Percentiles rank a stretch among this genome's conserved stretches.
phyloP scores from a whole-genome alignment of 352 stramenopile genomes.

The Phytophthora hibernalis region DNA sequence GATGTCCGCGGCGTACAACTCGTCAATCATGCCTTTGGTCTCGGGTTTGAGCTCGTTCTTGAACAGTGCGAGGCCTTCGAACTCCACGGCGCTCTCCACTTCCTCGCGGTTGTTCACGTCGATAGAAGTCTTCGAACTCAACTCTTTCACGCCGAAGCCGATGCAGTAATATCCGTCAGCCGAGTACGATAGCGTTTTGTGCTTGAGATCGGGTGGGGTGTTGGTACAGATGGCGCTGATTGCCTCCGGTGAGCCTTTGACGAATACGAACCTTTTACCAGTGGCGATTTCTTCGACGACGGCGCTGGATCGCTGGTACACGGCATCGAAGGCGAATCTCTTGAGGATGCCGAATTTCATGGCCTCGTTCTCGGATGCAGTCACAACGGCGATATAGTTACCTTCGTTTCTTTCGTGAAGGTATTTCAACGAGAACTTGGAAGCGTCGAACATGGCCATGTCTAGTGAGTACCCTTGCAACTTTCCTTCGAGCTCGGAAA shows the following conservation, averaged over 20 bases:
- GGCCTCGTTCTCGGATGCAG: not conserved
- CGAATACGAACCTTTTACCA: constrained; percentile 46
- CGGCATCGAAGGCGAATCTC: constrained; percentile 58
- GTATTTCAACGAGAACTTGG: constrained; percentile 35
- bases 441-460: constrained; percentile 56
- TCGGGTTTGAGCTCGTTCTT: constrained; percentile 86
- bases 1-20: constrained; percentile 72
- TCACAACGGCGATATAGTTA: constrained; percentile 36
- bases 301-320: constrained; percentile 55
- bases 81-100: constrained; percentile 66
- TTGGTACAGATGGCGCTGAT: constrained; percentile 34
- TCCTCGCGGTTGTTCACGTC: constrained; percentile 37
- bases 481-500: constrained; percentile 42
- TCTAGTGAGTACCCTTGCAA: constrained; percentile 61
- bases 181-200: constrained; percentile 49
- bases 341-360: constrained; percentile 49
- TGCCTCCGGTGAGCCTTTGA: constrained; percentile 66
- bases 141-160: constrained; percentile 44
- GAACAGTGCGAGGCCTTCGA: constrained; percentile 84
- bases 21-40: constrained; percentile 61
- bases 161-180: constrained; percentile 76
- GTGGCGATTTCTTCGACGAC: constrained; percentile 49
- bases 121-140: constrained; percentile 16
- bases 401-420: constrained; percentile 31
- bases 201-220: constrained; percentile 61